Percentiles rank a stretch among this genome's conserved stretches.
phyloP scores from a whole-genome alignment of 2,329 filamentous ascomycete species.

The Chaetomium strumarium region DNA sequence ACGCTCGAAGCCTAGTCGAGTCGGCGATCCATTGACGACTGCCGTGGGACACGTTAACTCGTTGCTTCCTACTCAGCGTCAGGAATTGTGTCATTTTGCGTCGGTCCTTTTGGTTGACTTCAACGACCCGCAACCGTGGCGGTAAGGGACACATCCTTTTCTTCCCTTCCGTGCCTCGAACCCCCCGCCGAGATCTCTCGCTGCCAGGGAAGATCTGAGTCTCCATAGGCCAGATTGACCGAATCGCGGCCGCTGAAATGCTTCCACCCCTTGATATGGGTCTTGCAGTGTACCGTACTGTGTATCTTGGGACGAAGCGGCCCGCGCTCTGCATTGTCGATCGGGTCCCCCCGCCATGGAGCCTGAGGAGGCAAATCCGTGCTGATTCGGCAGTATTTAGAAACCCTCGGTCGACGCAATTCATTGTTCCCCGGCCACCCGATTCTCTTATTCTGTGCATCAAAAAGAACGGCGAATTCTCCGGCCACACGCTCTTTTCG shows the following conservation, averaged over 20 bases:
- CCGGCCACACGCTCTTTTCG: constrained; percentile 55
- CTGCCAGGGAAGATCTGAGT: constrained; percentile 18
- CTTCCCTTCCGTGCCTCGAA: constrained; percentile 6
- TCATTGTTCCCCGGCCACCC: constrained; percentile 42
- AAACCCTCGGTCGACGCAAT: constrained; percentile 39
- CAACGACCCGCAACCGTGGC: constrained; percentile 37
- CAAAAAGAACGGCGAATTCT: constrained; percentile 39
- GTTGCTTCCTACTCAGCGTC: constrained; percentile 50
- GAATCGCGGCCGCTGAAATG: constrained; percentile 14
- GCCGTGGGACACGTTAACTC: constrained; percentile 60
- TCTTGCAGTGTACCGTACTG: constrained; percentile 10
- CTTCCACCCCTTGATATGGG: constrained; percentile 13
- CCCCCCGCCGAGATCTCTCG: constrained; percentile 12
- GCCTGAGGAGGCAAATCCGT: constrained; percentile 15
- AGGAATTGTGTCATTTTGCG: constrained; percentile 45
- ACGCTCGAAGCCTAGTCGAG: constrained; percentile 35
- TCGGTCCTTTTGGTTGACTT: constrained; percentile 31
- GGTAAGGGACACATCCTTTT: constrained; percentile 40
- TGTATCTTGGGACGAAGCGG: constrained; percentile 13
- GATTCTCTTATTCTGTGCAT: constrained; percentile 30
- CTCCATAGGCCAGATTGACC: constrained; percentile 18
- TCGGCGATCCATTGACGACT: constrained; percentile 38
- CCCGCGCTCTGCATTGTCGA: constrained; percentile 11
- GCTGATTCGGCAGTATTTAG: constrained; percentile 31
- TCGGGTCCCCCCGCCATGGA: constrained; percentile 1